phyloP scores from a whole-genome alignment of 2,329 filamentous ascomycete genomes.

The Paecilomyces niveus region DNA sequence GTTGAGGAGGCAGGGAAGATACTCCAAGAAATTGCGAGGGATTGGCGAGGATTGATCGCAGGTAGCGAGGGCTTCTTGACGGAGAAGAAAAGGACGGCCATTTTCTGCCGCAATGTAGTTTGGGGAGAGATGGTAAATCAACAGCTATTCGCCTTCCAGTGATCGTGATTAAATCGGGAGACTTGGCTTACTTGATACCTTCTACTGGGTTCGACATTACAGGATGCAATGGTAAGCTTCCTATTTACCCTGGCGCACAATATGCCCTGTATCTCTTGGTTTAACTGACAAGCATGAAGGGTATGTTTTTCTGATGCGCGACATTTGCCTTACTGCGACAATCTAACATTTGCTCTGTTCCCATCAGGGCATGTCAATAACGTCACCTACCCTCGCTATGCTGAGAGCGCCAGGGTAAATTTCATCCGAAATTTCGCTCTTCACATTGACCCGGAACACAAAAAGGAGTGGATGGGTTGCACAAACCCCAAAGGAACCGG shows the following conservation, averaged over 20 bases:
- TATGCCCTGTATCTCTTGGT: neutral
- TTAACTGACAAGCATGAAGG: constrained; percentile 14
- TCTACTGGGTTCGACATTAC: constrained; percentile 5
- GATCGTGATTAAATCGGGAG: neutral
- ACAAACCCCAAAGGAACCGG: constrained; percentile 61
- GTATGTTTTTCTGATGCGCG: constrained; percentile 11
- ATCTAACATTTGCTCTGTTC: neutral
- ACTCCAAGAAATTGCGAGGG: constrained; percentile 51
- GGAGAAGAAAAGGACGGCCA: constrained; percentile 51
- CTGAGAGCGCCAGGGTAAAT: constrained; percentile 72
- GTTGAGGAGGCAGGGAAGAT: constrained; percentile 52
- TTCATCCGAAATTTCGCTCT: constrained; percentile 66
- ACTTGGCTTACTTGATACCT: constrained; percentile 11
- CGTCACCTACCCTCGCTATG: constrained; percentile 73
- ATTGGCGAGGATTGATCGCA: constrained; percentile 67
- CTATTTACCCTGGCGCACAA: neutral
- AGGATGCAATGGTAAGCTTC: constrained; percentile 42
- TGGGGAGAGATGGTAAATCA: constrained; percentile 77
- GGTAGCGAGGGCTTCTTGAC: constrained; percentile 72
- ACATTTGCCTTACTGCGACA: neutral
- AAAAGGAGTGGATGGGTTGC: constrained; percentile 60
- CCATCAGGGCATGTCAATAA: constrained; percentile 74
- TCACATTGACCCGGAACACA: constrained; percentile 54
- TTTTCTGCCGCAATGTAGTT: constrained; percentile 61
- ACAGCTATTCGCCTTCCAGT: neutral